Evolutionary conservation across 2,329 filamentous ascomycete genomes (phyloP), one percentile per base, ranked within the genome.

Genomic region (Aspergillus piperis): DNA sequence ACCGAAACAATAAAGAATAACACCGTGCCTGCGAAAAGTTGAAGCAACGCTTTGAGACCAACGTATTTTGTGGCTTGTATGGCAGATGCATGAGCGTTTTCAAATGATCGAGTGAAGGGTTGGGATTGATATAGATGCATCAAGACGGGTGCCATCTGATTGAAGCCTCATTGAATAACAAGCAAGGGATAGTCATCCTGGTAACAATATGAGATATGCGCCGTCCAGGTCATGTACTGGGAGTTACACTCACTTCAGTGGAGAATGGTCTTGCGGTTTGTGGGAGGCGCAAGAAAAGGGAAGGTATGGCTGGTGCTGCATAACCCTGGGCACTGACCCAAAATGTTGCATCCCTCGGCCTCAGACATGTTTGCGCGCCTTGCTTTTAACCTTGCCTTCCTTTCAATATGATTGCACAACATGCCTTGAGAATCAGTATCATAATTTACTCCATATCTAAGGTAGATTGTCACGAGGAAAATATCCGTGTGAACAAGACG

Each of bases 1-100:
- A 79, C 72, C 0, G 69, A 70, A 23, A 75, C 54, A 39, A 77
- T 56, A 38, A 79, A 79, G 44, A 78, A 77, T 3, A 66, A 68
- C 11, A 78, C 58, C 0, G 76, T 76, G 7, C 73, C 76, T 1
- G 70, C 66, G 21, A 79, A 71, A 1, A 79, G 64, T 42, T 74
- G 64, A 3, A 70, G 53, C 23, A 78, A 70, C 0, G 73, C 65
- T 17, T 66, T 71, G 11, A 72, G 48, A 49, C 69, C 70, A 53
- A 77, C 72, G 19, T 65, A 66, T 25, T 64, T 69, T 5, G 67
- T 64, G 6, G 71, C 69, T 6, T 58, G 60, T 15, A 68, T 58
- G 13, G 69, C 67, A 8, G 36, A 58, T 25, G 63, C 66, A 6
- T 65, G 66, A n/a, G 67, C 60, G 36, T 66, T 66, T 54, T 72